phyloP scores from a whole-genome alignment of 257 asterid species.

The Gentiana macrophylla region DNA sequence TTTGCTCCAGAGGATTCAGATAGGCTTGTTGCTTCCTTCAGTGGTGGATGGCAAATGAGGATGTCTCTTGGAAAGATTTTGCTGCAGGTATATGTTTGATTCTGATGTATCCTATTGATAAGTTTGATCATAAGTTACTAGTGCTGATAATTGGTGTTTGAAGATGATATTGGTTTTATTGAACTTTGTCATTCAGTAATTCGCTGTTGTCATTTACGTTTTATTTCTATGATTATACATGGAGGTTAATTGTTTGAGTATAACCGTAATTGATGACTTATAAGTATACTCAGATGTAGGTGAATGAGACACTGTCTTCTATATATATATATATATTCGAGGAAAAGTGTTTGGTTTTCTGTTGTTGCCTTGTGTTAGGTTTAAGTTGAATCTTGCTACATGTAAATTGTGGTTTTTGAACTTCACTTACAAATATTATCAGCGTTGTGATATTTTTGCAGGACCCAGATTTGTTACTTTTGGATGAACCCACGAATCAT shows the following conservation, averaged over 20 bases:
- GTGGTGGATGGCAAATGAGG: constrained; percentile 99
- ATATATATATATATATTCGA: neutral
- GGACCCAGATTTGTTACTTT: constrained; percentile 84
- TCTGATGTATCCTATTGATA: too few species aligned
- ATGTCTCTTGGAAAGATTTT: constrained; percentile 97
- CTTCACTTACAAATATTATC: neutral
- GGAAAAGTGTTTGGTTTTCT: neutral
- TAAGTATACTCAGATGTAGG: too few species aligned
- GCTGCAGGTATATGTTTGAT: constrained; percentile 56
- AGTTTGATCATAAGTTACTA: too few species aligned
- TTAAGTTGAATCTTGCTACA: neutral
- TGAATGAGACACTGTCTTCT: too few species aligned
- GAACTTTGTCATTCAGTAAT: neutral
- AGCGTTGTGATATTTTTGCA: constrained; percentile 15
- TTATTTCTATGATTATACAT: neutral
- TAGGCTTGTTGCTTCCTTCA: constrained; percentile 94
- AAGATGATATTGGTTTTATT: neutral
- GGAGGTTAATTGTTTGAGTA: neutral
- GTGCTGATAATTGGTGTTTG: neutral
- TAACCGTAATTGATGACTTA: neutral
- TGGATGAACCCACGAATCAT: constrained; percentile 98
- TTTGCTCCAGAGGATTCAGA: constrained; percentile 78
- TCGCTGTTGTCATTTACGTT: neutral
- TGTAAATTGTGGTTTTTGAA: neutral
- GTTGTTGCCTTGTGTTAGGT: neutral